Percentiles rank a stretch among this genome's conserved stretches.
These are phyloP conservation scores for Musa schizocarpa DNA, from an alignment of 176 grass and related monocot genomes.

Conservation along the genomic window DNA sequence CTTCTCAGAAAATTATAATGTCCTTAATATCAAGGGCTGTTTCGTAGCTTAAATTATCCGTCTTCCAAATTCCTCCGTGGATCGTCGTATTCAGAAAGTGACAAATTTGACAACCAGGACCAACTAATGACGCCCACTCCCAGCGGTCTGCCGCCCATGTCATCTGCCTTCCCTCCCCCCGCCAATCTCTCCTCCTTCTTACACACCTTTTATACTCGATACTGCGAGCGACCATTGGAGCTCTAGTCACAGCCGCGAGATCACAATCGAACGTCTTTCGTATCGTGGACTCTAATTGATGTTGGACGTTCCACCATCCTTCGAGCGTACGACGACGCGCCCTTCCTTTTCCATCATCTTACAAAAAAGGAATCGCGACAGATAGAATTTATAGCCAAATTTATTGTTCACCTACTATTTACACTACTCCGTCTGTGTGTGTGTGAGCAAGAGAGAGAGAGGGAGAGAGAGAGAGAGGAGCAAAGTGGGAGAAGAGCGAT, in stretches of 20 bases:
- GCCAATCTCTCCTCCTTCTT: not conserved
- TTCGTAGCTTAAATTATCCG: not conserved
- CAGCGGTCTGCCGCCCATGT: not conserved
- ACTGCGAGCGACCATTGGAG: not conserved
- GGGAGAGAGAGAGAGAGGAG: not conserved
- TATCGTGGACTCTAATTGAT: not conserved
- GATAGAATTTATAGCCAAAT: not conserved
- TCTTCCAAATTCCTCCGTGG: not conserved
- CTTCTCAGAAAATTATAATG: too few species aligned
- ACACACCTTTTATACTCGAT: not conserved
- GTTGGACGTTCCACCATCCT: not conserved
- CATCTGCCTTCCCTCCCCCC: not conserved
- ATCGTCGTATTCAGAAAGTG: not conserved
- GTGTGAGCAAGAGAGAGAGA: not conserved
- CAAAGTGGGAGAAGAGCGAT: not conserved
- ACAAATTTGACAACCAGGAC: not conserved
- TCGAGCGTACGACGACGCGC: too few species aligned
- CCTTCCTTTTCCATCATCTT: not conserved
- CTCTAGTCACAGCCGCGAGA: not conserved
- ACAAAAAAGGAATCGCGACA: not conserved
- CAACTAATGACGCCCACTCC: not conserved
- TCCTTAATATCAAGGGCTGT: too few species aligned
- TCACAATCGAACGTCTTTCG: not conserved
- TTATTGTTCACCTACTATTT: not conserved
- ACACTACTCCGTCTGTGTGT: not conserved